Evolutionary conservation across 1,284 basidiomycete genomes (phyloP), one percentile per base, ranked within the genome.

Genomic region (Ceratobasidium sp.): DNA sequence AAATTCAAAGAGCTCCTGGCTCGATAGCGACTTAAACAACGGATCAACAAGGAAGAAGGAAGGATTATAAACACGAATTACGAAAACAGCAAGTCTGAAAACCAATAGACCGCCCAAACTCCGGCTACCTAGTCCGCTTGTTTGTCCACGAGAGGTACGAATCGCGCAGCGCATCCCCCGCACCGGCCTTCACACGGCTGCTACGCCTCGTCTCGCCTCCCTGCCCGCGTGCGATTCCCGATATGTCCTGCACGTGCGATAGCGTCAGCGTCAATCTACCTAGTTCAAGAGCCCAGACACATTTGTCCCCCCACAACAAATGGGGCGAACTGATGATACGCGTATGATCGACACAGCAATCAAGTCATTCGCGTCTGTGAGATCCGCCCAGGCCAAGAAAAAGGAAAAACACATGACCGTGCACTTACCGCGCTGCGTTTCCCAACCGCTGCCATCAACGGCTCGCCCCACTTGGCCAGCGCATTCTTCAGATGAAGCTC

Each of bases 61-160:
- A 53, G 23, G 50, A 69, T 55, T 57, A 69, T 69, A 69, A 69
- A 69, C 64, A 69, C 64, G 64, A 69, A 69, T 69, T 57, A 57
- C 52, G 46, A 69, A 36, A 46, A 41, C 23, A 34, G 52, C 52
- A 14, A n/a, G 3, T 39, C 26, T n/a, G n/a, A 32, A 64, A 28
- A 39, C 21, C 50, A 55, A 69, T 21, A 45, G 50, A 32, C 23
- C 26, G n/a, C n/a, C n/a, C 64, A n/a, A 21, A 45, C 23, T 10
- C 64, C 64, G 64, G 64, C 52, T 46, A 69, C 39, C 39, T 69
- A 55, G 52, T 41, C 26, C 64, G 64, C 52, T 57, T 69, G 79
- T 93, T 93, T 75, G 87, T 87, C 92, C 92, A 93, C 79, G 85
- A 82, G 91, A 93, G 92, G 78, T 93, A 93, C 26, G 92, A 88